These are phyloP conservation scores for Collybiopsis luxurians DNA, from an alignment of 768 basidiomycete species.

Conservation along the genomic window DNA sequence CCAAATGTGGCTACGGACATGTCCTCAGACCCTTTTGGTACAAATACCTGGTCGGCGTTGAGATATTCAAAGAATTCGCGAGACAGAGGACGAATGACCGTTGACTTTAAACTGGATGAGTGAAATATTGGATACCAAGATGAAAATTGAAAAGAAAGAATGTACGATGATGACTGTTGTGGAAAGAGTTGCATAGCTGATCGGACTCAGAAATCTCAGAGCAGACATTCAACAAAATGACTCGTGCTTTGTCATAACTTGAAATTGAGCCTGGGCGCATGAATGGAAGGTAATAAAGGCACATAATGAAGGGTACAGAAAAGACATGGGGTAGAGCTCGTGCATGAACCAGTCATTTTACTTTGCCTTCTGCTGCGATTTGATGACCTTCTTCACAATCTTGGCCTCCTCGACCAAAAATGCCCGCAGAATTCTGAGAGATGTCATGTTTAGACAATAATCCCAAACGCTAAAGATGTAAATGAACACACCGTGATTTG, in stretches of 20 bases:
- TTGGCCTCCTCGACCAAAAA: conserved; percentile 99
- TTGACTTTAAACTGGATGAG: conserved; percentile 65
- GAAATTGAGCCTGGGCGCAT: neutral
- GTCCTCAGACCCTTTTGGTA: conserved; percentile 82
- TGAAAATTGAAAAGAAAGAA: conserved; percentile 79
- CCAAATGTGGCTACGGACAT: conserved; percentile 33
- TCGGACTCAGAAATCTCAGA: neutral
- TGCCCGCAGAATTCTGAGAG: conserved; percentile 85
- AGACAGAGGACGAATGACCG: conserved; percentile 66
- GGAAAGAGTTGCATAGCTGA: conserved; percentile 44
- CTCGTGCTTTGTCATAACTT: neutral
- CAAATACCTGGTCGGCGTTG: conserved; percentile 78
- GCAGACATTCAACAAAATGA: neutral
- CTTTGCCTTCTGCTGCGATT: conserved; percentile 69
- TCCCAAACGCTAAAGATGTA: neutral
- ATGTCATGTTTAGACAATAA: conserved; percentile 9
- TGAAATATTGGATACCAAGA: conserved; percentile 80
- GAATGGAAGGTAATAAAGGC: neutral
- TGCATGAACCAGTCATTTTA: conserved; percentile 1
- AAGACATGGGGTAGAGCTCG: neutral
- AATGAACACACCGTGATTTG: conserved; percentile 74
- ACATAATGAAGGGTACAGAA: too few species aligned
- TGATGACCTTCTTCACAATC: conserved; percentile 99
- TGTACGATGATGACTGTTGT: conserved; percentile 41
- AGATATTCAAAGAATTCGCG: conserved; percentile 68